Evolutionary conservation across 2,329 filamentous ascomycete genomes (phyloP), one percentile per base, ranked within the genome.

Genomic region (Plenodomus tracheiphilus): DNA sequence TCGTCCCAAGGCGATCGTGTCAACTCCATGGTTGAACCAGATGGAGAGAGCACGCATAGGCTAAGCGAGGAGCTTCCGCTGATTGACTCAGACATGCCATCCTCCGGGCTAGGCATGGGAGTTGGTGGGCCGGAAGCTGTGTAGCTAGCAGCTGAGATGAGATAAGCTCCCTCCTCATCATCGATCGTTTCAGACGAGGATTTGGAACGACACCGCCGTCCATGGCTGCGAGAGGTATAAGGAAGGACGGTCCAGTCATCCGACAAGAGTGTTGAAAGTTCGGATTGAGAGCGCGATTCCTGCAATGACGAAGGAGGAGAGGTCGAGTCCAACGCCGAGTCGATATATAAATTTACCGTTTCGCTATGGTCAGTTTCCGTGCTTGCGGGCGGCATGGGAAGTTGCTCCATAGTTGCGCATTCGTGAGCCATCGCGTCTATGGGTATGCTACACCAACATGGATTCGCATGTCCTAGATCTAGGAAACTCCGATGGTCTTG

Each of bases 391-490:
- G 28, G 28, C 15, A 11, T 15, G 28, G 8, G 28, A 4, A 32
- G 6, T 6, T 11, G 4, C 13, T 32, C 28, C 28, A 32, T 10
- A 32, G 28, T 32, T 15, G 28, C 13, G 28, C 13, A 7, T 32
- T 32, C 15, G 28, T 32, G 30, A 39, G 45, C 28, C 22, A 9
- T 41, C 10, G 39, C 13, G 34, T 9, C 4, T 15, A 19, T 16
- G 9, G 25, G 3, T 28, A 9, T 22, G 21, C 35, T 38, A 36
- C 64, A 66, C 64, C 64, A 66, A 39, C 64, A 66, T 11, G 53
- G 49, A 19, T 53, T 47, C 4, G 58, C 53, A 40, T 66, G 62
- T 2, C 64, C 62, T 47, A 60, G 55, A 17, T 42, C 41, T 17
- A 65, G 47, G 41, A 65, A 66, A 1, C 51, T 41, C 1, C 49